These are phyloP conservation scores for Antitrichia curtipendula DNA, from an alignment of 225 moss, liverwort and hornwort genomes.

Conservation along the genomic window DNA sequence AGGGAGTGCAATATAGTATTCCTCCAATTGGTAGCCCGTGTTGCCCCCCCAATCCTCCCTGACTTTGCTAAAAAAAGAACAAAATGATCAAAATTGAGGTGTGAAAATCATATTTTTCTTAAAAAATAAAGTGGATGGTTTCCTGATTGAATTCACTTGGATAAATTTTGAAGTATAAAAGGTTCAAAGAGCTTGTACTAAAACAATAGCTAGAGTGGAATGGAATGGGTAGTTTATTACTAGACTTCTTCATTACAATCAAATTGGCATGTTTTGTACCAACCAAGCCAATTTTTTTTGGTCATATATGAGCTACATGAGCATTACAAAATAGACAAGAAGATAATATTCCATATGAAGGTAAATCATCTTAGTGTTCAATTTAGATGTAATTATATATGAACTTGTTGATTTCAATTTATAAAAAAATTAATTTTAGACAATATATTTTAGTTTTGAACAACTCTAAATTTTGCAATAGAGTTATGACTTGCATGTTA, in stretches of 20 bases:
- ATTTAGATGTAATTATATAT: background rate
- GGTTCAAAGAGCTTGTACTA: background rate
- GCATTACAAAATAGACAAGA: background rate
- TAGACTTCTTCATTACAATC: background rate
- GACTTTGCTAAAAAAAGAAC: background rate
- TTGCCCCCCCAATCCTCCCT: rapidly evolving
- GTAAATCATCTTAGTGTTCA: background rate
- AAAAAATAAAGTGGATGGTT: background rate
- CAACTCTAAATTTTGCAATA: background rate
- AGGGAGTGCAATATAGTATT: no score
- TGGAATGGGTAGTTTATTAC: background rate
- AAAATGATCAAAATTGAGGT: background rate
- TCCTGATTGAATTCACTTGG: background rate
- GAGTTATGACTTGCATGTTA: background rate
- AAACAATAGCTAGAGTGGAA: background rate
- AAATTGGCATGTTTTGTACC: background rate
- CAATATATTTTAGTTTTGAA: background rate
- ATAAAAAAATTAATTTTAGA: background rate
- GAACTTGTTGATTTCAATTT: background rate
- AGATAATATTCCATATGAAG: background rate
- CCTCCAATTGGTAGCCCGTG: background rate
- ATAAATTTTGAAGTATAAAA: background rate
- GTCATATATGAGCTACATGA: background rate
- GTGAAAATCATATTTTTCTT: background rate
- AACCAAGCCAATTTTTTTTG: background rate